Evolutionary conservation across 768 basidiomycete species (phyloP).

Genomic region (Lactifluus piperatus): DNA sequence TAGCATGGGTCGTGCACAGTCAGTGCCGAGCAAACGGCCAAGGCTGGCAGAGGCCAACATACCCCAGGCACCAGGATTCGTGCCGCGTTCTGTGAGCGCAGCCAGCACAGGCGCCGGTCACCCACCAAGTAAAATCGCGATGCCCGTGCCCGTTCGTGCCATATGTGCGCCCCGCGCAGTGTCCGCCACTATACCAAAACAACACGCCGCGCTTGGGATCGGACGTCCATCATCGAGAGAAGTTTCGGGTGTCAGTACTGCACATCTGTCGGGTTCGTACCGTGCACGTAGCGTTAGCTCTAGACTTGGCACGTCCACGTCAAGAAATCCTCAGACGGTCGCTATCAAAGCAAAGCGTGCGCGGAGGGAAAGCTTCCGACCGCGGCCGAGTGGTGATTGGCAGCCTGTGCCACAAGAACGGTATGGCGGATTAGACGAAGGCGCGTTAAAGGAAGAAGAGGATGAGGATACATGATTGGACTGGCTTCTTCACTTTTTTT

Average conservation of each 20-base stretch:
- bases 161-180: slow-evolving; percentile 32
- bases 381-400: slow-evolving; percentile 63
- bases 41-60: slow-evolving; percentile 39
- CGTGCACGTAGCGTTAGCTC: slow-evolving; percentile 12
- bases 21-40: slow-evolving; percentile 56
- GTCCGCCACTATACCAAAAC: slow-evolving; percentile 42
- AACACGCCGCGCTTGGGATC: slow-evolving; percentile 49
- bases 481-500: no score
- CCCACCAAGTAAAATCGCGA: slow-evolving; percentile 22
- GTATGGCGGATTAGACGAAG: slow-evolving; percentile 26
- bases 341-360: slow-evolving; percentile 45
- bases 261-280: not conserved
- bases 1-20: slow-evolving; percentile 33
- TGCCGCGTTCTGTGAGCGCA: slow-evolving; percentile 8
- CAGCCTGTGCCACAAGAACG: slow-evolving; percentile 18
- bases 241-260: slow-evolving; percentile 15
- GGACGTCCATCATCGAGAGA: slow-evolving; percentile 35
- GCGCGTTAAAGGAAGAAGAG: slow-evolving; percentile 27
- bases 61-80: slow-evolving; percentile 27
- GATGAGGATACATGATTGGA: slow-evolving; percentile 18
- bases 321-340: slow-evolving; percentile 22
- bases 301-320: slow-evolving; percentile 8
- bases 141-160: slow-evolving; percentile 18
- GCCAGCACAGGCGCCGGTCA: not conserved
- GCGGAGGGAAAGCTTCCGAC: slow-evolving; percentile 74